These are phyloP conservation scores for Vicia faba DNA, from an alignment of 306 rosid species.

Conservation along the genomic window DNA sequence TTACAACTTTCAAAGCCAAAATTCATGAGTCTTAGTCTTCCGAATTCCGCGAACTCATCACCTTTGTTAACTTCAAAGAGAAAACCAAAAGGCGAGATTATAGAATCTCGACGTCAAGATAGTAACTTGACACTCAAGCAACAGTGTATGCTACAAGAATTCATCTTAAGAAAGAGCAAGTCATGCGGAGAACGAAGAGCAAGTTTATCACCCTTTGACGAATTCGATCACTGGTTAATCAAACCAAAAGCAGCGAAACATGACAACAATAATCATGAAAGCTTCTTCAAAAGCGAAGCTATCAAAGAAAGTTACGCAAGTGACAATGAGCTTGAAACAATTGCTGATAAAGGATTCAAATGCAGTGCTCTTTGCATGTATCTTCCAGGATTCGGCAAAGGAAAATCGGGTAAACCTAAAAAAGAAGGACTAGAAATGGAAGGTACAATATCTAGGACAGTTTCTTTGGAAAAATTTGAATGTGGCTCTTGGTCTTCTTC, in stretches of 20 bases:
- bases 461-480: conserved; percentile 77
- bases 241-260: conserved; percentile 36
- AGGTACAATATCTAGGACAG: conserved; percentile 56
- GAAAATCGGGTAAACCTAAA: conserved; percentile 52
- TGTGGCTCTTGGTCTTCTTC: conserved; percentile 86
- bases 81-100: conserved; percentile 40
- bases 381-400: conserved; percentile 65
- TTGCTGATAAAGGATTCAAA: conserved; percentile 49
- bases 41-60: conserved; percentile 63
- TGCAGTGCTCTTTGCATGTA: conserved; percentile 72
- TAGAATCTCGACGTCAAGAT: conserved; percentile 36
- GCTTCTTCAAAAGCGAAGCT: conserved; percentile 37
- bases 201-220: conserved; percentile 45
- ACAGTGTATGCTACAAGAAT: conserved; percentile 38
- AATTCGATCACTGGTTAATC: conserved; percentile 57
- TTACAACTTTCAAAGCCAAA: conserved; percentile 49
- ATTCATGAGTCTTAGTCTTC: conserved; percentile 63
- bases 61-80: conserved; percentile 53
- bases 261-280: background rate
- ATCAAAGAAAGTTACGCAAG: conserved; percentile 18
- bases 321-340: conserved; percentile 10
- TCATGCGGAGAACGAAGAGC: conserved; percentile 61
- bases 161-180: conserved; percentile 51
- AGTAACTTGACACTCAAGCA: conserved; percentile 36
- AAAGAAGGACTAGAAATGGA: conserved; percentile 39